A percentile compares a stretch with the other conserved stretches of the same genome.
Evolutionary conservation across 1,284 basidiomycete species (phyloP).

Genomic region (Meripilus lineatus): DNA sequence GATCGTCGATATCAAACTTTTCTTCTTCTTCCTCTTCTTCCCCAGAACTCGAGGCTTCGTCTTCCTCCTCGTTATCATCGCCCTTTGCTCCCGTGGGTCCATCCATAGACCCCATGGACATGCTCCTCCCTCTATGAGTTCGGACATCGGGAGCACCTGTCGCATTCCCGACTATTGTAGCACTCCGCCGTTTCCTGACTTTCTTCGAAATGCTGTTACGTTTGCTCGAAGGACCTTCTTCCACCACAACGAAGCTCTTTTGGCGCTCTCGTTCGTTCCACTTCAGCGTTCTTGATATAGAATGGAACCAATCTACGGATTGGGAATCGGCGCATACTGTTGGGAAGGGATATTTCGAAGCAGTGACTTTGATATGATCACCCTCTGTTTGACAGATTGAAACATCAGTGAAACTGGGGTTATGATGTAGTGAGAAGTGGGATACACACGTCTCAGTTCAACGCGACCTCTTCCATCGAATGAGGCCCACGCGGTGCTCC

Average conservation of each 20-base stretch:
- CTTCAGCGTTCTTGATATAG: conserved; percentile 92
- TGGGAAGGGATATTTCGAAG: conserved; percentile 97
- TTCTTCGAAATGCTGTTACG: conserved; percentile 25
- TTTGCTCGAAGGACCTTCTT: conserved; percentile 63
- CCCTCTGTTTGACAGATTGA: conserved; percentile 61
- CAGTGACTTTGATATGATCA: conserved; percentile 98
- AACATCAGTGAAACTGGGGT: conserved; percentile 5
- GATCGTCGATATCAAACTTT: conserved; percentile 89
- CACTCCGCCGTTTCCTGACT: conserved; percentile 8
- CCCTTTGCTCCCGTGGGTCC: conserved; percentile 8
- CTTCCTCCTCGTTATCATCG: conserved; percentile 28
- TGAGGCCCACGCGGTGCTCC: conserved; percentile 98
- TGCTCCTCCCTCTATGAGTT: no score
- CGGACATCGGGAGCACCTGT: no score
- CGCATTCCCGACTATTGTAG: no score
- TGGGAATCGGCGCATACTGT: conserved; percentile 98
- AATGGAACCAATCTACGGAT: conserved; percentile 97
- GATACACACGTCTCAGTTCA: conserved; percentile 82
- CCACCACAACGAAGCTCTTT: conserved; percentile 97
- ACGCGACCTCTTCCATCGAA: conserved; percentile 98
- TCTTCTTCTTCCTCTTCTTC: conserved; percentile 66
- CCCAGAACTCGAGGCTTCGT: conserved; percentile 41
- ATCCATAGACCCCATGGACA: no score
- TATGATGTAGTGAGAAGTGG: not conserved
- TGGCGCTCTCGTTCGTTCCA: conserved; percentile 98